Evolutionary conservation across 371 early-diverging fungal genomes (phyloP).

Genomic region (Mucor mucedo): DNA sequence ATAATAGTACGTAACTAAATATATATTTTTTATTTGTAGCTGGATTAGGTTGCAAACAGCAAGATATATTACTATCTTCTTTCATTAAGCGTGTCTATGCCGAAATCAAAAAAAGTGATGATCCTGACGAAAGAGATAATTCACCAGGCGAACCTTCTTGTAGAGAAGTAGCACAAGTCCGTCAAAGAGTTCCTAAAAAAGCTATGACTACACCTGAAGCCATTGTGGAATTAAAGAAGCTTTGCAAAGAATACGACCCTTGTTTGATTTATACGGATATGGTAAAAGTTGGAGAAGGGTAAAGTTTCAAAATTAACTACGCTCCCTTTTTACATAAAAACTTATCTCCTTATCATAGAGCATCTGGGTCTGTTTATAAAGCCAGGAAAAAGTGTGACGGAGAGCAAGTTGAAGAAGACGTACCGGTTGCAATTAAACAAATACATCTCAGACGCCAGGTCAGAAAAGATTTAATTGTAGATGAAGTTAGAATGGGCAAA

Average conservation of each 20-base stretch:
- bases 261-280: constrained; percentile 55
- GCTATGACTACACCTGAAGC: constrained; percentile 59
- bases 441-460: constrained; percentile 87
- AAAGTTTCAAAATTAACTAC: constrained; percentile 6
- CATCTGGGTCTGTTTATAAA: constrained; percentile 67
- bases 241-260: constrained; percentile 91
- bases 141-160: neutral
- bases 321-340: neutral
- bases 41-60: constrained; percentile 22
- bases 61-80: constrained; percentile 24
- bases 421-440: constrained; percentile 78
- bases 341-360: constrained; percentile 24
- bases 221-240: constrained; percentile 76
- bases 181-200: constrained; percentile 13
- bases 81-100: constrained; percentile 31
- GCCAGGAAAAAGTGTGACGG: constrained; percentile 58
- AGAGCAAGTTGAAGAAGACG: constrained; percentile 54
- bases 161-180: neutral
- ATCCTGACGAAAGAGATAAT: neutral
- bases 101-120: constrained; percentile 24
- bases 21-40: constrained; percentile 5
- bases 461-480: constrained; percentile 87
- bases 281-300: constrained; percentile 78
- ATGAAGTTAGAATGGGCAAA: constrained; percentile 88
- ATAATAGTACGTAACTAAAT: neutral